Conservation (phyloP, 129 eudicot genomes). For the Pulicaria dysenterica region DNA sequence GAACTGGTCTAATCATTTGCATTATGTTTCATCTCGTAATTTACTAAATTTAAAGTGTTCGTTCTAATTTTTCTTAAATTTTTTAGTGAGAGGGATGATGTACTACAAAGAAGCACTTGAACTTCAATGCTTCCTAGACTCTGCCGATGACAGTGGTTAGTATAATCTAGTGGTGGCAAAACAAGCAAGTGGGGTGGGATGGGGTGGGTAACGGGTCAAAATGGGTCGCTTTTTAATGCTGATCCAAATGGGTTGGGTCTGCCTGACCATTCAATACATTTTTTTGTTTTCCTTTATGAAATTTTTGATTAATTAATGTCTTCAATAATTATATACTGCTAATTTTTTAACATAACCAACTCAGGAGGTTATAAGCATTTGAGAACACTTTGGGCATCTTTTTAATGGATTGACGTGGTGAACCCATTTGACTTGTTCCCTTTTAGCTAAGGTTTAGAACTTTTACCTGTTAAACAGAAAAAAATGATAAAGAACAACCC, state of each 20-base stretch:
- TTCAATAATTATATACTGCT: neutral
- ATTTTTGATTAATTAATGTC: neutral
- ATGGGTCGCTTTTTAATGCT: neutral
- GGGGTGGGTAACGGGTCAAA: neutral
- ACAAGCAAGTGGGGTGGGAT: neutral
- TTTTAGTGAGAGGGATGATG: constrained; percentile 97
- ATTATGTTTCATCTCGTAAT: neutral
- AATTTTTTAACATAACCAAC: neutral
- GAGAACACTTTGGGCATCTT: constrained; percentile 1
- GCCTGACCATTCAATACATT: neutral
- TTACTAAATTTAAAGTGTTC: neutral
- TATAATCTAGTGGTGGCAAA: constrained; percentile 12
- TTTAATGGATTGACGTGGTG: neutral
- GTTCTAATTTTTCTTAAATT: neutral
- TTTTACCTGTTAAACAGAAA: neutral
- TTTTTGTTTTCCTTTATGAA: neutral
- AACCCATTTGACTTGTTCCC: neutral
- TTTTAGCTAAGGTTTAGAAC: neutral
- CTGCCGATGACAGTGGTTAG: constrained; percentile 80
- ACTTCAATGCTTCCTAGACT: constrained; percentile 89
- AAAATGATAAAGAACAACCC: neutral
- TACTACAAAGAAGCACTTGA: constrained; percentile 91
- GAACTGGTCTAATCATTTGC: constrained; percentile 66
- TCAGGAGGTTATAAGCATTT: constrained; percentile 2
- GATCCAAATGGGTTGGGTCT: neutral